These are phyloP conservation scores for Myriosclerotinia scirpicola DNA, from an alignment of 2,329 filamentous ascomycete genomes.

Conservation along the genomic window DNA sequence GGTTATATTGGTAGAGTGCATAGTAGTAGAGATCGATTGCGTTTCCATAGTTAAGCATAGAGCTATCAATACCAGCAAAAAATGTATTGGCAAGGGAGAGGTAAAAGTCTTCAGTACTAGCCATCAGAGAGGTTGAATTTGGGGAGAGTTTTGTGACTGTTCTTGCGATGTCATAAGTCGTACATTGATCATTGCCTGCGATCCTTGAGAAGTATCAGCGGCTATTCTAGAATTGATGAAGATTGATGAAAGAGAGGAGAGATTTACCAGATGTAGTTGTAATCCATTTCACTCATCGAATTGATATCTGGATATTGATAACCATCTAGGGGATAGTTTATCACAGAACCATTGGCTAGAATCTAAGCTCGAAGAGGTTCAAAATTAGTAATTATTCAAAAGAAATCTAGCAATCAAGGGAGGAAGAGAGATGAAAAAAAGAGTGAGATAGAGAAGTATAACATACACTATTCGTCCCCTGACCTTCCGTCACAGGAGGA, in stretches of 20 bases:
- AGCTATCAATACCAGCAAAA: constrained; percentile 27
- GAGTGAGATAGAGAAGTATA: not conserved
- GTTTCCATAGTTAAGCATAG: constrained; percentile 41
- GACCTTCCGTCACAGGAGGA: constrained; percentile 52
- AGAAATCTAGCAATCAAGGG: not conserved
- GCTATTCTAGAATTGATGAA: not conserved
- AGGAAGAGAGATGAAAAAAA: not conserved
- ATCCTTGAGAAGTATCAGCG: constrained; percentile 28
- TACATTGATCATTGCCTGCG: constrained; percentile 34
- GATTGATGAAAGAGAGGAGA: too few species aligned
- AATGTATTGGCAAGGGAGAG: constrained; percentile 29
- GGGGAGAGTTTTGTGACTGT: constrained; percentile 12
- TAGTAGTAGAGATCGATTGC: constrained; percentile 62
- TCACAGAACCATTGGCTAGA: constrained; percentile 58
- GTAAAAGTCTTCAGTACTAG: constrained; percentile 31
- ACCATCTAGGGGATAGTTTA: constrained; percentile 68
- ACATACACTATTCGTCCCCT: constrained; percentile 10
- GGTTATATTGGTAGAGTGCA: constrained; percentile 53
- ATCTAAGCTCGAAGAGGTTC: constrained; percentile 43
- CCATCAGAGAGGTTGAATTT: constrained; percentile 7
- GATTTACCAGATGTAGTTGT: constrained; percentile 19
- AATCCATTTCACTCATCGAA: constrained; percentile 5
- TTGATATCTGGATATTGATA: constrained; percentile 68
- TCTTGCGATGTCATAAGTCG: constrained; percentile 29
- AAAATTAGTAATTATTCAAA: not conserved